Evolutionary conservation across 176 grass and related monocot species (phyloP).

Genomic region (Triticum urartu): DNA sequence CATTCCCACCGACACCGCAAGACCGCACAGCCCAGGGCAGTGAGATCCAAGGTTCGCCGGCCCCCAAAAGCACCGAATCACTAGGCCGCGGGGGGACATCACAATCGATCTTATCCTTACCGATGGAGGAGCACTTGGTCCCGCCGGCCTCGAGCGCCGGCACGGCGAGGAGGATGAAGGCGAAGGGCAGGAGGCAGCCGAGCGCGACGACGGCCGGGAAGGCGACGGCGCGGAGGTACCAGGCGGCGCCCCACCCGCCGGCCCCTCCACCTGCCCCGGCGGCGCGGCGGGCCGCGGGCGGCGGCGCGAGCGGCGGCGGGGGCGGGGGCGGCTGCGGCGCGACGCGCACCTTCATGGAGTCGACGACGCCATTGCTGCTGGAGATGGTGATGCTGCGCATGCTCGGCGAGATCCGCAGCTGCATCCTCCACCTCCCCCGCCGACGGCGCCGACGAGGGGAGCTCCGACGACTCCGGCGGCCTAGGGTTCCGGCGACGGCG

Average conservation of each 20-base stretch:
- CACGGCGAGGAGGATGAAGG: constrained; percentile 83
- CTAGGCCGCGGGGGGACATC: constrained; percentile 6
- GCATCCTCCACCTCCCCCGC: constrained; percentile 75
- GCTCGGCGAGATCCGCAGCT: constrained; percentile 99
- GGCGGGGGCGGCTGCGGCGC: constrained; percentile 65
- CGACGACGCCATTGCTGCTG: constrained; percentile 90
- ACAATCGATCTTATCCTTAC: constrained; percentile 58
- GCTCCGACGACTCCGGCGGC: constrained; percentile 45
- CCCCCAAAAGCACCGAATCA: constrained; percentile 36
- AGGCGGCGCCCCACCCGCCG: constrained; percentile 6
- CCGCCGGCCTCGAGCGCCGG: constrained; percentile 79
- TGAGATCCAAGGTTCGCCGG: constrained; percentile 27
- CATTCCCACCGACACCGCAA: constrained; percentile 40
- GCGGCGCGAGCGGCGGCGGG: constrained; percentile 42
- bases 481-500: constrained; percentile 58
- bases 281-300: constrained; percentile 20
- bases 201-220: constrained; percentile 60
- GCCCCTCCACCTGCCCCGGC: constrained; percentile 23
- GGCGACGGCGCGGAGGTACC: constrained; percentile 54
- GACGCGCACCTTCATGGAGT: constrained; percentile 96
- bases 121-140: constrained; percentile 87
- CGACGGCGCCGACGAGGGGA: constrained; percentile 50
- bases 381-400: constrained; percentile 99
- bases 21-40: constrained; percentile 18
- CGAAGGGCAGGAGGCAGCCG: constrained; percentile 73